These are phyloP conservation scores for Quercus ilex DNA, from an alignment of 306 rosid genomes.

Conservation along the genomic window DNA sequence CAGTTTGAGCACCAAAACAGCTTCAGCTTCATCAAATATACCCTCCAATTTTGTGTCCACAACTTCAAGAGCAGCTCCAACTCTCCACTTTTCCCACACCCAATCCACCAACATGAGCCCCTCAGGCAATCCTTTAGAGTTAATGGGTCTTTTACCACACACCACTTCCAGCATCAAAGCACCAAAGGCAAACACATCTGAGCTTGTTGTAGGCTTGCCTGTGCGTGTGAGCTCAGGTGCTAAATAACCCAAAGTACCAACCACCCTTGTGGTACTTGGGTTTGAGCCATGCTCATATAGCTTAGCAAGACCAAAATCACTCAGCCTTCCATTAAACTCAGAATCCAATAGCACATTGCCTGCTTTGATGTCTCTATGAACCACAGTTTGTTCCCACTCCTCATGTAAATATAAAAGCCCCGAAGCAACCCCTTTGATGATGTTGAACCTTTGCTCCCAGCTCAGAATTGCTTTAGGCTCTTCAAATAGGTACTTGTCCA, in stretches of 20 bases:
- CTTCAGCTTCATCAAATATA: conserved; percentile 42
- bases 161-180: conserved; percentile 50
- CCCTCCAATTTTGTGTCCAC: conserved; percentile 41
- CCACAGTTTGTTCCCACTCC: conserved; percentile 62
- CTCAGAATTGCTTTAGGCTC: conserved; percentile 20
- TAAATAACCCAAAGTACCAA: conserved; percentile 60
- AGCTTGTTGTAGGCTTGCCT: conserved; percentile 44
- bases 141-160: conserved; percentile 57
- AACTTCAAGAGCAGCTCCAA: conserved; percentile 32
- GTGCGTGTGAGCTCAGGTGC: conserved; percentile 60
- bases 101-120: conserved; percentile 54
- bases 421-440: conserved; percentile 51
- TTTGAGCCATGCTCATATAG: conserved; percentile 49
- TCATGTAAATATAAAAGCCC: conserved; percentile 55
- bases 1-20: conserved; percentile 37
- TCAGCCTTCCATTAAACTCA: conserved; percentile 47
- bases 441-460: conserved; percentile 56
- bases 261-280: conserved; percentile 53
- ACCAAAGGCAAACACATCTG: conserved; percentile 62
- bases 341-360: conserved; percentile 52
- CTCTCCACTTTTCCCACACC: conserved; percentile 55
- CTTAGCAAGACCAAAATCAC: conserved; percentile 66
- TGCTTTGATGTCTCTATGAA: conserved; percentile 62
- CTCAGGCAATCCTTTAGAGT: conserved; percentile 48
- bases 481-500: conserved; percentile 51